A percentile compares a stretch with the other conserved stretches of the same genome.
These are phyloP conservation scores for Irpex sp. DNA, from an alignment of 1,284 basidiomycete genomes.

Conservation along the genomic window DNA sequence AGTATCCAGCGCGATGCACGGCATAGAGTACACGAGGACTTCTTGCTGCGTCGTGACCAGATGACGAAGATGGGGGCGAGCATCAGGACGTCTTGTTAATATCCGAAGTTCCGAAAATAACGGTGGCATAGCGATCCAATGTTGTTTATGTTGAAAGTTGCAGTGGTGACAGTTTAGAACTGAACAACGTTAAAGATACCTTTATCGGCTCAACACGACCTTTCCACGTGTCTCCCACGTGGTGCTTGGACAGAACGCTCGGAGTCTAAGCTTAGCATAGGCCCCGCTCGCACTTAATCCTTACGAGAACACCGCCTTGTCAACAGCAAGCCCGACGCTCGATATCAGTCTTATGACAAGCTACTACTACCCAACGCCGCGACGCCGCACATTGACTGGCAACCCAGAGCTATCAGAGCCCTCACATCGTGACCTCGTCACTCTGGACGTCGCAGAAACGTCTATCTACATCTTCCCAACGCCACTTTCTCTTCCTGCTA, in stretches of 20 bases:
- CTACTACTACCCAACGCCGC: conserved; percentile 18
- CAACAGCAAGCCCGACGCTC: background rate
- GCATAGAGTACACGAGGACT: conserved; percentile 8
- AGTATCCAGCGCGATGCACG: conserved; percentile 6
- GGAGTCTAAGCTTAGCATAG: too few relatives aligned
- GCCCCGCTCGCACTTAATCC: too few relatives aligned
- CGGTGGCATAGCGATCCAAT: background rate
- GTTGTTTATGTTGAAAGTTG: background rate
- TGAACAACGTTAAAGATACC: background rate
- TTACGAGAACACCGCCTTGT: too few relatives aligned
- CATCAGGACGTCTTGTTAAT: background rate
- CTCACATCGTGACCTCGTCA: background rate
- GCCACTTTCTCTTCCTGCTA: conserved; percentile 25
- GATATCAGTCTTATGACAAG: conserved; percentile 17
- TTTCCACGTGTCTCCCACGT: background rate
- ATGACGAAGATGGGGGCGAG: background rate
- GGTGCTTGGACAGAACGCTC: background rate
- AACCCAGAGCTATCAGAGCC: conserved; percentile 2
- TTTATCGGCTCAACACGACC: background rate
- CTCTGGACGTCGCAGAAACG: conserved; percentile 18
- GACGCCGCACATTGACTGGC: background rate
- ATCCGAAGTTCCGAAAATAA: background rate
- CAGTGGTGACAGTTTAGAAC: background rate
- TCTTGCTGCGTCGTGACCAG: conserved; percentile 4
- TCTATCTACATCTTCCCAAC: conserved; percentile 35